Base-by-base conservation (phyloP, 352 stramenopile genomes). In the Pythium angustatum region DNA sequence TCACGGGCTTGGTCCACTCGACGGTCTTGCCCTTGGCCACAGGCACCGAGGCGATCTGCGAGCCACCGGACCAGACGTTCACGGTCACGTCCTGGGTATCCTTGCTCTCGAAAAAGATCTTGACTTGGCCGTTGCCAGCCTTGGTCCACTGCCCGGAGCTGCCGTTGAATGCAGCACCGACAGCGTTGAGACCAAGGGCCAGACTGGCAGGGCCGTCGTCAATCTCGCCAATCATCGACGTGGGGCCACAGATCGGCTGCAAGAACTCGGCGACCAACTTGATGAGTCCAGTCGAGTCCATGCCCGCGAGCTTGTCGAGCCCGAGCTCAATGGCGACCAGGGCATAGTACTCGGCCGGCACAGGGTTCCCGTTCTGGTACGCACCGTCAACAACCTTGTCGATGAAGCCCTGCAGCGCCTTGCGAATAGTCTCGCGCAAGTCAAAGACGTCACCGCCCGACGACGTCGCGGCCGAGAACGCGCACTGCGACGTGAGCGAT, bases 181-280 rank as follows among this genome's bases (percentile, higher is more conserved):
- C 69, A 11, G 65, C 73, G 27, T 40, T 64, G 9, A 88, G 68
- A 34, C 76, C 79, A 14, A 88, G 64, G 3, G 79, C 75, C 52
- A 79, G 52, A 38, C 76, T 54, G 10, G 70, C 70, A 56, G 68
- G 70, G 15, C 79, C 79, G 45, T 85, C 76, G 45, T 83, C 72
- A 41, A 88, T 81, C 38, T 82, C 75, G 47, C 79, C 79, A 22
- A 85, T 48, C 24, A 71, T 76, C 11, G 71, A 57, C 11, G 79
- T 85, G 12, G 75, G 75, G 3, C 70, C 71, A 47, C 79, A 88
- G 68, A 88, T 77, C 19, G 77, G 74, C 67, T 85, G 77, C 22
- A 88, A 66, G 40, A 70, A 85, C 54, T 85, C 75, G 43, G 74
- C 69, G 14, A 76, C 68, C 17, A 76, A 58, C 31, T 57, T 61